Percentiles rank a stretch among this genome's conserved stretches.
These are phyloP conservation scores for Teratosphaeria pseudoeucalypti DNA, from an alignment of 2,329 filamentous ascomycete species.

Conservation along the genomic window DNA sequence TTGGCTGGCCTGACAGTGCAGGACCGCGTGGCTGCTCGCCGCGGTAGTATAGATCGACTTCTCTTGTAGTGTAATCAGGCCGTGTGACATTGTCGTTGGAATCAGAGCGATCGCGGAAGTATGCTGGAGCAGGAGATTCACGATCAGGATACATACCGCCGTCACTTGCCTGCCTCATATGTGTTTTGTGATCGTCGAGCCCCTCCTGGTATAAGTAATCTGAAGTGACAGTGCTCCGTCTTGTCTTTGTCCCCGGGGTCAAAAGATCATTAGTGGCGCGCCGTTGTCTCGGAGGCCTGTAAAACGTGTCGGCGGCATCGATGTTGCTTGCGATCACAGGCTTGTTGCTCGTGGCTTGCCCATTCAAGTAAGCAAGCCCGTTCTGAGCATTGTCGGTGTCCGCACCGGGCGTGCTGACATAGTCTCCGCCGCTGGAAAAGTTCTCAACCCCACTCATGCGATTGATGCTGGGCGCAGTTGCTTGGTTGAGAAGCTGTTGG, in stretches of 20 bases:
- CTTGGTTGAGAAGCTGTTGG: slow-evolving; percentile 47
- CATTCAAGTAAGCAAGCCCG: too few relatives aligned
- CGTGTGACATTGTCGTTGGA: slow-evolving; percentile 42
- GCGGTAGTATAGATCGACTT: slow-evolving; percentile 95
- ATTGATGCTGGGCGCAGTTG: slow-evolving; percentile 13
- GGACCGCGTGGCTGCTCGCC: slow-evolving; percentile 44
- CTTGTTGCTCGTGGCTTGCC: background rate
- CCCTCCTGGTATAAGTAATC: slow-evolving; percentile 34
- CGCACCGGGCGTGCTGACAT: slow-evolving; percentile 34
- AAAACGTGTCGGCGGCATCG: slow-evolving; percentile 50
- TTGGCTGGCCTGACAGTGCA: slow-evolving; percentile 69
- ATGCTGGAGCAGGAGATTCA: slow-evolving; percentile 40
- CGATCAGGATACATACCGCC: slow-evolving; percentile 12
- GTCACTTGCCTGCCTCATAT: slow-evolving; percentile 16
- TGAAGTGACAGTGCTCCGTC: slow-evolving; percentile 35
- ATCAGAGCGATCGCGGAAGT: slow-evolving; percentile 43
- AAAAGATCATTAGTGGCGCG: slow-evolving; percentile 51
- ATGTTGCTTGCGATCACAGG: background rate
- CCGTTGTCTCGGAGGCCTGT: slow-evolving; percentile 68
- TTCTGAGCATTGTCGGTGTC: slow-evolving; percentile 8
- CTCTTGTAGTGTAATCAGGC: slow-evolving; percentile 83
- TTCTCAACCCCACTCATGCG: slow-evolving; percentile 43
- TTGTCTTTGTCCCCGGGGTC: slow-evolving; percentile 32
- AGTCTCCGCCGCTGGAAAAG: slow-evolving; percentile 48
- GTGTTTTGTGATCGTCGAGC: slow-evolving; percentile 25